phyloP scores from a whole-genome alignment of 192 early-diverging fungal genomes.

The Podila horticola region DNA sequence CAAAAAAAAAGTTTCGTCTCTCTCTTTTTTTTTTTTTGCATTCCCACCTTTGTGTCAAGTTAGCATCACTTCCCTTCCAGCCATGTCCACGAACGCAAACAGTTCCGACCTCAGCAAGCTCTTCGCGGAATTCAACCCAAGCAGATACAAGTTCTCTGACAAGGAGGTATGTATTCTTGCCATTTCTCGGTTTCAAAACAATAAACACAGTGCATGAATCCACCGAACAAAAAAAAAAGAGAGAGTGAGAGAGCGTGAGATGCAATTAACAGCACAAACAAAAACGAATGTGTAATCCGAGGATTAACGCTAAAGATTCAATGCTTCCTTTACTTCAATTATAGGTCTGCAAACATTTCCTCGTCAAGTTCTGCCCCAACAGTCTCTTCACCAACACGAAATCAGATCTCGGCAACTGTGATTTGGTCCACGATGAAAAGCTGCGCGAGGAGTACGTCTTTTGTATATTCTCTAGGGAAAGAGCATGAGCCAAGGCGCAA shows the following conservation, averaged over 20 bases:
- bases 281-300: neutral
- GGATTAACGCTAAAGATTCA: neutral
- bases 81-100: neutral
- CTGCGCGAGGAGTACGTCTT: slow-evolving; percentile 65
- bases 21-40: no score
- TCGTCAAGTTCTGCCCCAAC: slow-evolving; percentile 86
- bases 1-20: no score
- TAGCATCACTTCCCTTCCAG: neutral
- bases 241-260: no score
- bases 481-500: no score
- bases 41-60: no score
- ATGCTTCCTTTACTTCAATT: neutral
- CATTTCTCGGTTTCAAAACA: neutral
- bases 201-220: neutral
- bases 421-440: slow-evolving; percentile 85
- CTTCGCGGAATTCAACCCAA: slow-evolving; percentile 44
- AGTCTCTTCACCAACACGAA: slow-evolving; percentile 91
- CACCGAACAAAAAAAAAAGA: no score
- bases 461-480: neutral
- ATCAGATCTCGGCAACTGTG: slow-evolving; percentile 82
- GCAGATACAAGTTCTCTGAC: slow-evolving; percentile 48
- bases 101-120: slow-evolving; percentile 31
- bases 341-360: slow-evolving; percentile 80
- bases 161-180: slow-evolving; percentile 32
- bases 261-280: neutral